phyloP scores from a whole-genome alignment of 176 grass and related monocot species.

The Oryza rufipogon region DNA sequence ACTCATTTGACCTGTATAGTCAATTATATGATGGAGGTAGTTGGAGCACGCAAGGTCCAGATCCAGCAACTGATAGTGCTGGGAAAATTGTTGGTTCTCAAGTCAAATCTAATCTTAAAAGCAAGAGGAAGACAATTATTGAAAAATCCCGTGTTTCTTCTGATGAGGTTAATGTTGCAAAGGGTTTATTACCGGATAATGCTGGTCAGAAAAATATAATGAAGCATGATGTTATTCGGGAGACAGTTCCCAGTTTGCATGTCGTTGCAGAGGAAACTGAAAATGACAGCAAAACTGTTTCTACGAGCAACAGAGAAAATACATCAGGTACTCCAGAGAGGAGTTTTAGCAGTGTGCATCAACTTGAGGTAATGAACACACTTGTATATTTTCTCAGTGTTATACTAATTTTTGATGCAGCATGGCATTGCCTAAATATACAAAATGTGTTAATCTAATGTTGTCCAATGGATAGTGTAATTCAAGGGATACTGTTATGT shows the following conservation, averaged over 20 bases:
- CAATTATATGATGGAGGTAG: conserved; percentile 72
- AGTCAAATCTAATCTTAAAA: conserved; percentile 47
- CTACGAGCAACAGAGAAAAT: conserved; percentile 54
- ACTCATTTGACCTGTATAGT: conserved; percentile 76
- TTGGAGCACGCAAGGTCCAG: conserved; percentile 49
- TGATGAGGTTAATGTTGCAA: conserved; percentile 47
- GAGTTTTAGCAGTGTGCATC: conserved; percentile 53
- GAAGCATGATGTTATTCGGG: conserved; percentile 48
- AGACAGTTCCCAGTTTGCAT: conserved; percentile 53
- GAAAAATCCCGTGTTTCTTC: conserved; percentile 52
- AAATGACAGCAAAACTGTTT: conserved; percentile 61
- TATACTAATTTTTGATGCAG: neutral
- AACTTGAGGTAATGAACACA: conserved; percentile 61
- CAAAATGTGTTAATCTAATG: neutral
- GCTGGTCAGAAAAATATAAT: conserved; percentile 37
- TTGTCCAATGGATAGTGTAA: neutral
- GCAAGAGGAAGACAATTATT: conserved; percentile 53
- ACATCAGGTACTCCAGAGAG: conserved; percentile 52
- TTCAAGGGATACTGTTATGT: conserved; percentile 8
- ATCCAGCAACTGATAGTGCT: conserved; percentile 44
- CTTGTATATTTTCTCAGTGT: conserved; percentile 19
- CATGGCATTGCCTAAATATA: neutral
- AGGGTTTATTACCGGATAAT: conserved; percentile 43
- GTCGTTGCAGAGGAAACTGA: conserved; percentile 72
- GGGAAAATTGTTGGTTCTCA: conserved; percentile 53